Evolutionary conservation across 768 basidiomycete species (phyloP).

Genomic region (Lactifluus hygrophoroides): DNA sequence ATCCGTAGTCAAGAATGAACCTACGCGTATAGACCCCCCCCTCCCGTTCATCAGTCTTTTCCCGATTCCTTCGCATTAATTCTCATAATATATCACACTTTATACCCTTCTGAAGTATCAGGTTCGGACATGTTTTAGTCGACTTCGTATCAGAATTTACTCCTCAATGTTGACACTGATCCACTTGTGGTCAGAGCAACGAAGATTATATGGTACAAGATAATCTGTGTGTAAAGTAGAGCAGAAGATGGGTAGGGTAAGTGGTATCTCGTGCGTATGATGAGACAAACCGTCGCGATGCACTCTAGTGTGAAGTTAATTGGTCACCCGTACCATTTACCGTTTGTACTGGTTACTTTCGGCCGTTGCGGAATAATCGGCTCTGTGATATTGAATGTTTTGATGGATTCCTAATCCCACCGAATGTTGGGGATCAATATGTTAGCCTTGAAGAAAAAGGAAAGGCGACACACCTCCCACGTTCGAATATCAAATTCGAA

Average conservation of each 20-base stretch:
- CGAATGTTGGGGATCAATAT: not conserved
- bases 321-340: constrained; percentile 63
- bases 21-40: too few relatives aligned
- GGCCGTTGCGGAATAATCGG: constrained; percentile 70
- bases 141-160: too few relatives aligned
- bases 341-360: constrained; percentile 45
- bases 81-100: not conserved
- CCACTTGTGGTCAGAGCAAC: not conserved
- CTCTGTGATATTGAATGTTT: constrained; percentile 73
- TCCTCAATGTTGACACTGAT: not conserved
- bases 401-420: constrained; percentile 66
- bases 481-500: constrained; percentile 86
- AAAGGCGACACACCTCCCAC: constrained; percentile 55
- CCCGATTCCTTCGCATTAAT: too few relatives aligned
- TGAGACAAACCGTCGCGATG: not conserved
- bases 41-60: too few relatives aligned
- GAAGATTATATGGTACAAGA: not conserved
- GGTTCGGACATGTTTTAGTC: too few relatives aligned
- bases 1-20: not conserved
- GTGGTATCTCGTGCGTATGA: constrained; percentile 1
- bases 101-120: not conserved
- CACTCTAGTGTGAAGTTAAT: too few relatives aligned
- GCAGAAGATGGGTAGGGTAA: not conserved
- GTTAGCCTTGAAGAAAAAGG: not conserved
- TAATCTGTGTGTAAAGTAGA: not conserved